A percentile compares a stretch with the other conserved stretches of the same genome.
phyloP scores from a whole-genome alignment of 2,329 filamentous ascomycete genomes.

The Pestalotiopsis fici region DNA sequence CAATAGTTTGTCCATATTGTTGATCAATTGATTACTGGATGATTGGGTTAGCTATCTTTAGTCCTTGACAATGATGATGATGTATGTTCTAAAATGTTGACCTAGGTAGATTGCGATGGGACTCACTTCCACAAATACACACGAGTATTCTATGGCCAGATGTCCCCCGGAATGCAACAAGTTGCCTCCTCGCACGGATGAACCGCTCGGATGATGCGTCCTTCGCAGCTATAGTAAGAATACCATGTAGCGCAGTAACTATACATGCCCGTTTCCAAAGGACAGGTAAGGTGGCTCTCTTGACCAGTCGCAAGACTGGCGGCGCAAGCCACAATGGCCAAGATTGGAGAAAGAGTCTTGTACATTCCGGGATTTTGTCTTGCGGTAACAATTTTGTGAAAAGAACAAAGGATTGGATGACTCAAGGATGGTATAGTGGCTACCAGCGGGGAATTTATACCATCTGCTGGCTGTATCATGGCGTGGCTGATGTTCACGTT shows the following conservation, averaged over 20 bases:
- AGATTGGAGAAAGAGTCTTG: not conserved
- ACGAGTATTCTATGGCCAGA: not conserved
- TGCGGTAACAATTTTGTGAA: no score
- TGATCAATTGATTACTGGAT: no score
- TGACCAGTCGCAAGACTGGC: not conserved
- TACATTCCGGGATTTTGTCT: not conserved
- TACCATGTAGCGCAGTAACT: not conserved
- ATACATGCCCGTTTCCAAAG: not conserved
- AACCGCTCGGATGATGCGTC: not conserved
- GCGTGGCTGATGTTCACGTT: not conserved
- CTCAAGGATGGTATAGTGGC: no score
- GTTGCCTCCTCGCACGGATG: not conserved
- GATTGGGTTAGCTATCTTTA: no score
- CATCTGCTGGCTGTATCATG: no score
- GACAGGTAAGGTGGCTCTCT: not conserved
- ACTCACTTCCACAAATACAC: no score
- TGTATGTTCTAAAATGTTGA: no score
- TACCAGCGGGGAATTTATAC: no score
- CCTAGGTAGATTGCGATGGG: no score
- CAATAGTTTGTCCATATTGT: no score
- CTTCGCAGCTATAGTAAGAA: not conserved
- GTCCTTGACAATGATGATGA: no score
- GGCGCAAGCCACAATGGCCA: not conserved
- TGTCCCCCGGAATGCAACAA: not conserved
- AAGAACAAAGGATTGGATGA: no score